Percentiles rank a stretch among this genome's conserved stretches.
phyloP scores from a whole-genome alignment of 441 rosid genomes.

The Daphne laureola region DNA sequence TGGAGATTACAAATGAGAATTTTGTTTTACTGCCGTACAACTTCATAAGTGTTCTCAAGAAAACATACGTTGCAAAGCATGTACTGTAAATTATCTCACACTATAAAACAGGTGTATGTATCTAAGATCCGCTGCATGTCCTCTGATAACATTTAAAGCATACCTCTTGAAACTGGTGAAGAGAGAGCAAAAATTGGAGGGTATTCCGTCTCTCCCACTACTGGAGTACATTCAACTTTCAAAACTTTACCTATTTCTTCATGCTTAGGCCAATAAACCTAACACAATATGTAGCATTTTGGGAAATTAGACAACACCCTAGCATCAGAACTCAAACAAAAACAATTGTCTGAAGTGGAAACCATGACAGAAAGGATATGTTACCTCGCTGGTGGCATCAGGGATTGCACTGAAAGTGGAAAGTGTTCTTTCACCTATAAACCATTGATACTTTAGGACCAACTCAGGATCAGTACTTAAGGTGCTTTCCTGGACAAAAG shows the following conservation, averaged over 20 bases:
- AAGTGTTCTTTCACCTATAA: slow-evolving; percentile 65
- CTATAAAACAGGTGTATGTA: not conserved
- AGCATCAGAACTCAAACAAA: slow-evolving; percentile 2
- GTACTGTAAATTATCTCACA: not conserved
- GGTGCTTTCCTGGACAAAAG: slow-evolving; percentile 58
- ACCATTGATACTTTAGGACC: slow-evolving; percentile 79
- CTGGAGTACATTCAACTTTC: slow-evolving; percentile 74
- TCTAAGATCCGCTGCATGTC: slow-evolving; percentile 13
- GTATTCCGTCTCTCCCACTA: slow-evolving; percentile 62
- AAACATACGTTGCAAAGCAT: slow-evolving; percentile 7
- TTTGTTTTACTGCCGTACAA: not conserved
- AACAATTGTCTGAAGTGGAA: not conserved
- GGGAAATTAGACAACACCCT: slow-evolving; percentile 1
- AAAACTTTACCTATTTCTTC: slow-evolving; percentile 73
- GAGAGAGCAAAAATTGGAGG: slow-evolving; percentile 80
- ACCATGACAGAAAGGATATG: slow-evolving; percentile 10
- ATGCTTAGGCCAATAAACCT: slow-evolving; percentile 94
- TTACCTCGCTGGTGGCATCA: slow-evolving; percentile 77
- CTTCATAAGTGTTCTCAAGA: slow-evolving; percentile 1
- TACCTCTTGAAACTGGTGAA: slow-evolving; percentile 78
- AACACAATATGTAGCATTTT: slow-evolving; percentile 15
- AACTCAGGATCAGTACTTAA: slow-evolving; percentile 42
- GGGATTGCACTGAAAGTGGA: slow-evolving; percentile 69
- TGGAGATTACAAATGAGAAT: not conserved
- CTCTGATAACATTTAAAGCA: slow-evolving; percentile 10